Percentiles rank a stretch among this genome's conserved stretches.
Evolutionary conservation across 2,329 filamentous ascomycete species (phyloP).

Genomic region (Aspergillus sp.): DNA sequence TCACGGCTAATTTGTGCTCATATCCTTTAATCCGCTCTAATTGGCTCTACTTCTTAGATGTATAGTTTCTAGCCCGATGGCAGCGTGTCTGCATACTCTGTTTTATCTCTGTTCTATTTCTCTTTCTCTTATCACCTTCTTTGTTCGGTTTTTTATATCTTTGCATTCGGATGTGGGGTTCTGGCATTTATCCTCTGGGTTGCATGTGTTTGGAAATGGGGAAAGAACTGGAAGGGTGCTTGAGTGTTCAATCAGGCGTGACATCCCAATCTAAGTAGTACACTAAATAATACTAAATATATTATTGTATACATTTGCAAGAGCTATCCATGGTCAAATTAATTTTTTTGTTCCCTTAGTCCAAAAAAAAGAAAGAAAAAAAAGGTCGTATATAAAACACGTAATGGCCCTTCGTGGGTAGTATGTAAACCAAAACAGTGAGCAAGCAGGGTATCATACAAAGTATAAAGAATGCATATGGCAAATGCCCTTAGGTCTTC

Average conservation of each 20-base stretch:
- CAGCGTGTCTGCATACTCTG: not conserved
- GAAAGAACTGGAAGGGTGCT: not conserved
- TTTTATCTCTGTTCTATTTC: not conserved
- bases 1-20: not conserved
- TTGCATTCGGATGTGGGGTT: slow-evolving; percentile 7
- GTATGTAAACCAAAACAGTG: not conserved
- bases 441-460: not conserved
- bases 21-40: not conserved
- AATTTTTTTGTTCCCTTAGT: not conserved
- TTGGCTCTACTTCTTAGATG: not conserved
- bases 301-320: not conserved
- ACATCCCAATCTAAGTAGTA: not conserved
- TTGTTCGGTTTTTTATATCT: not conserved
- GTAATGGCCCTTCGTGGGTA: not conserved
- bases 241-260: not conserved
- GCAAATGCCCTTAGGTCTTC: no score
- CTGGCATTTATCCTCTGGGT: not conserved
- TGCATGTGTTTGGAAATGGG: not conserved
- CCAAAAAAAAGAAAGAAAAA: not conserved
- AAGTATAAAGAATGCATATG: not conserved
- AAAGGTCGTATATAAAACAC: not conserved
- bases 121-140: not conserved
- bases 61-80: not conserved
- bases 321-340: not conserved
- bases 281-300: not conserved